Evolutionary conservation across 192 early-diverging fungal genomes (phyloP).

Genomic region (Linnemannia elongata): DNA sequence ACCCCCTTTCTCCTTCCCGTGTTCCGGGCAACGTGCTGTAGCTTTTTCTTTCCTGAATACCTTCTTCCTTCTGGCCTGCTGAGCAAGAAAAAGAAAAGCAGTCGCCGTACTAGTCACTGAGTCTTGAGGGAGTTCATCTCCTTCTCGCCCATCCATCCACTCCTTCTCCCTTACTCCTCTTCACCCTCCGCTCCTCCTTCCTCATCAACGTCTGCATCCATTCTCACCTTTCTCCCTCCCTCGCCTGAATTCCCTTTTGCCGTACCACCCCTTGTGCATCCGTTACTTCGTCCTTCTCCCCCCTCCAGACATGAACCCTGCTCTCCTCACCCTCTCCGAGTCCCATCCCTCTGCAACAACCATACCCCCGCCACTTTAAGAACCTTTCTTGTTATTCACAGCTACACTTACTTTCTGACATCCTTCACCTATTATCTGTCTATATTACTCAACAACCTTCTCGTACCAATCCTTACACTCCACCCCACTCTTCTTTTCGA

Average conservation of each 20-base stretch:
- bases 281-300: not conserved
- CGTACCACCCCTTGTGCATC: not conserved
- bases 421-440: not conserved
- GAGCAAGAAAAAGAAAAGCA: not conserved
- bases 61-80: too few relatives aligned
- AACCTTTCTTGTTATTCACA: not conserved
- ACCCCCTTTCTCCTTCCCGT: not conserved
- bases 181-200: not conserved
- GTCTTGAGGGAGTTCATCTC: too few relatives aligned
- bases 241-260: not conserved
- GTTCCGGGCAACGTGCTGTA: not conserved
- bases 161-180: too few relatives aligned
- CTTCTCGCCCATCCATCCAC: too few relatives aligned
- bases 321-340: not conserved
- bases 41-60: too few relatives aligned
- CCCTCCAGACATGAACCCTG: constrained; percentile 5
- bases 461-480: too few relatives aligned
- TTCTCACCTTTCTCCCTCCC: not conserved
- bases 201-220: not conserved
- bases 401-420: not conserved
- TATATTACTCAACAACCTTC: too few relatives aligned
- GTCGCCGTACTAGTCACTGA: not conserved
- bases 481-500: not conserved
- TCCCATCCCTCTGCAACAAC: not conserved
- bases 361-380: constrained; percentile 12